Base-by-base conservation (phyloP, 1,139 yeast genomes). In the Arxiozyma bovina region DNA sequence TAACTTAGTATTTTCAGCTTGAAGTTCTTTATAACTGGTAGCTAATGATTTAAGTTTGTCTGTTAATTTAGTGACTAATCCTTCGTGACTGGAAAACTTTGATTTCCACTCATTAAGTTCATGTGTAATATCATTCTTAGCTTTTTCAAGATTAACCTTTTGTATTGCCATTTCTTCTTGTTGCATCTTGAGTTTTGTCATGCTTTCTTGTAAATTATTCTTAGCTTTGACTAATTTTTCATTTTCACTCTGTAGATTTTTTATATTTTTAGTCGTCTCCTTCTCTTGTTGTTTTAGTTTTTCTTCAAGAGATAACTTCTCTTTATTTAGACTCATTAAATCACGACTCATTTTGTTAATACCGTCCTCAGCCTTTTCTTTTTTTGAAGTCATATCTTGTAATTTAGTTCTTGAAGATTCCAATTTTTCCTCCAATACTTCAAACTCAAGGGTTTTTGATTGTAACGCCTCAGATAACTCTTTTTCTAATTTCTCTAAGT, bases 321-420 rank as follows among this genome's bases (percentile, higher is more conserved):
- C 82, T 56, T 81, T 81, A 0, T 82, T 78, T 46, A 89, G 72
- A 46, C 79, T 79, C 67, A 89, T 80, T 43, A 91, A 73, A 60
- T 90, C 97, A 48, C 93, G 76, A 56, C 85, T 86, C 96, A 91
- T 88, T 62, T 89, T 89, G 66, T 89, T 91, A 55, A 91, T 85
- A 6, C 96, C 97, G 58, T 82, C 84, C 63, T 91, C 97, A 1
- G 93, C 87, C 59, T 81, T 85, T 30, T 77, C 76, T 62, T 85
- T 87, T 11, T 79, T 81, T 41, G 44, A 42, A 7, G 55, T 53
- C 8, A 61, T 47, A 1, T 50, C 56, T 18, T 55, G 54, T 20
- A 70, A 52, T n/a, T 64, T 63, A 15, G 54, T 57, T 5, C 60
- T 56, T 18, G 56, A 60, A 9, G 9, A 47, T 25, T 42, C 55